phyloP scores from a whole-genome alignment of 2,329 filamentous ascomycete genomes.

The Fulvia fulva region DNA sequence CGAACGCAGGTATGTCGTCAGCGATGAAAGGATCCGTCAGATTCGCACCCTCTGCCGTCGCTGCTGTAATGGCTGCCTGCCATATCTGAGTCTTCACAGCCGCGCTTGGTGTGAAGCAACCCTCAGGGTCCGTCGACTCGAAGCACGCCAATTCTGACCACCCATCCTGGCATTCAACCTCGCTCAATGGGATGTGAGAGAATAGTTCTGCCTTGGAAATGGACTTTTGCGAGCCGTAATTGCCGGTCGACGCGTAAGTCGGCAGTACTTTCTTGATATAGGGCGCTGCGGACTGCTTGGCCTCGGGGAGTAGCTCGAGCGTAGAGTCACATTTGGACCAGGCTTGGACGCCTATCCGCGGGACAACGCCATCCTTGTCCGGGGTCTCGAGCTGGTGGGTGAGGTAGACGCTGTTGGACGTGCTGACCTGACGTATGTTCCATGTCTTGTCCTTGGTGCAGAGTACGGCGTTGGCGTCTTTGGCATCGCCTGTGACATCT shows the following conservation, averaged over 20 bases:
- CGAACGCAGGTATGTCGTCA: conserved; percentile 13
- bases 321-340: conserved; percentile 44
- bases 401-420: conserved; percentile 60
- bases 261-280: conserved; percentile 39
- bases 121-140: conserved; percentile 34
- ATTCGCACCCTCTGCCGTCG: conserved; percentile 40
- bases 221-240: conserved; percentile 13
- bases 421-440: conserved; percentile 60
- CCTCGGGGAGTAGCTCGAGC: conserved; percentile 38
- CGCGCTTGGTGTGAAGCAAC: conserved; percentile 48
- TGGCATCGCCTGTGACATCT: conserved; percentile 25
- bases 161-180: conserved; percentile 47
- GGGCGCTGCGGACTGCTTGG: conserved; percentile 34
- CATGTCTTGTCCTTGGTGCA: conserved; percentile 57
- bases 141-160: conserved; percentile 54
- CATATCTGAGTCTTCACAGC: conserved; percentile 47
- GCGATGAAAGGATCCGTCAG: conserved; percentile 38
- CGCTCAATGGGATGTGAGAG: conserved; percentile 50
- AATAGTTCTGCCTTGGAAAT: conserved; percentile 42
- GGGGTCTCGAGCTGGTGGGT: conserved; percentile 37
- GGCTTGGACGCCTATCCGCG: conserved; percentile 36
- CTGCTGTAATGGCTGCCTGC: conserved; percentile 41
- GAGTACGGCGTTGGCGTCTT: conserved; percentile 49
- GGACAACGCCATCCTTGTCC: conserved; percentile 18
- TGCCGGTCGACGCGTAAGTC: conserved; percentile 34